phyloP scores from a whole-genome alignment of 2,329 filamentous ascomycete genomes.

The Polychaeton citri region DNA sequence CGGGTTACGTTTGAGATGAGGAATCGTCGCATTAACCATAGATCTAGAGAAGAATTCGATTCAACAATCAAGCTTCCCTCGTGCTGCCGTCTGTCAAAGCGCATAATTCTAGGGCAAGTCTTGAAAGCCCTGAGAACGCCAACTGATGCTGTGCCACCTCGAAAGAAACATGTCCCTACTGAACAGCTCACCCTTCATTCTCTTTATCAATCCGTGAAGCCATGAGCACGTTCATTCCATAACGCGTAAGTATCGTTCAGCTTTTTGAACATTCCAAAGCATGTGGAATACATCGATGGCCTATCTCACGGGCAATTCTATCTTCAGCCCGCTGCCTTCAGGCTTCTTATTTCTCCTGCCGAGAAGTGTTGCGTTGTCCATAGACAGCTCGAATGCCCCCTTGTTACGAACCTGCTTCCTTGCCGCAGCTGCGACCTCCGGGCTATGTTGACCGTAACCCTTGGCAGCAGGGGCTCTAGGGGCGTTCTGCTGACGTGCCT shows the following conservation, averaged over 20 bases:
- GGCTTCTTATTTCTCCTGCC: constrained; percentile 51
- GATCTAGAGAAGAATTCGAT: no score
- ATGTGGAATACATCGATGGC: not conserved
- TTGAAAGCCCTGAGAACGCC: no score
- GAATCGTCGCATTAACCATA: no score
- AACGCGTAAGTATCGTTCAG: not conserved
- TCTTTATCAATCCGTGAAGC: no score
- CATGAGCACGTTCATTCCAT: no score
- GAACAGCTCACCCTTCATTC: no score
- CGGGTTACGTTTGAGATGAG: no score
- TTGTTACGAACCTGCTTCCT: constrained; percentile 66
- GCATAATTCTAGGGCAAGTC: no score
- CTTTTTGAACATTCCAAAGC: not conserved
- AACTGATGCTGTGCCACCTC: no score
- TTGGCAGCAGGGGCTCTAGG: constrained; percentile 35
- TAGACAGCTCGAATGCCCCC: constrained; percentile 79
- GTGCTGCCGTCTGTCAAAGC: no score
- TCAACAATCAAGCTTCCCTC: no score
- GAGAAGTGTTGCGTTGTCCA: constrained; percentile 81
- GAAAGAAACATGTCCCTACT: no score
- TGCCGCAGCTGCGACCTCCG: constrained; percentile 70
- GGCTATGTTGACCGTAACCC: constrained; percentile 82
- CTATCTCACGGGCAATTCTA: not conserved
- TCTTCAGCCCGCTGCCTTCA: constrained; percentile 31
- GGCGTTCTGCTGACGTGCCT: constrained; percentile 41